Evolutionary conservation across 2,329 filamentous ascomycete genomes (phyloP), one percentile per base, ranked within the genome.

Genomic region (Exophiala sideris): DNA sequence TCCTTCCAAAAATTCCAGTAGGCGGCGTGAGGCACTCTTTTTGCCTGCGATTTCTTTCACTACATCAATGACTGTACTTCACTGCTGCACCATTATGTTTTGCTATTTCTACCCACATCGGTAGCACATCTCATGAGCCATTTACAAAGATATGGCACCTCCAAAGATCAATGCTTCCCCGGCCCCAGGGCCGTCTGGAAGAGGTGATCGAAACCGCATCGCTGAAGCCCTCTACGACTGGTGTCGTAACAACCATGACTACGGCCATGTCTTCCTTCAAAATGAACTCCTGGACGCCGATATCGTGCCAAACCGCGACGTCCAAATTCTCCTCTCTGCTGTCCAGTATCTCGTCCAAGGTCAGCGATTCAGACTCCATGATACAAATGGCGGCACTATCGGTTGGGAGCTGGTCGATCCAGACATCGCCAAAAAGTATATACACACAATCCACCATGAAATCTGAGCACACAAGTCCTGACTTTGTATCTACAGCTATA

Each of bases 361-460:
- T 56, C 73, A 73, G 58, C 68, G 76, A 24, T 73, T 78, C 51
- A 73, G 73, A 52, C 64, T 76, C 9, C 70, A 75, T 48, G 69
- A 75, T 50, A 50, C 57, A 39, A 39, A 39, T 36, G 73, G 73
- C 58, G 70, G 73, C 59, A 68, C 69, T 36, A 64, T 76, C 38
- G 73, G 71, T 36, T 78, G 75, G 75, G 76, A 76, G 63, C 64
- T 78, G 38, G 73, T 78, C 56, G 69, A 72, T 36, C 68, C 71
- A 50, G 74, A 76, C 56, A 74, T 76, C 66, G 76, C 76, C 56
- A 71, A 73, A 65, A 77, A 76, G 74, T 77, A 72, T 49, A 67
- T 42, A 21, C 24, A 29, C 24, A 38, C 39, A 47, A 29, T 46
- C 29, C 46, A 20, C 42, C 36, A 34, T 38, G 47, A 36, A 57